phyloP scores from a whole-genome alignment of 2,329 filamentous ascomycete genomes.

The Chrysoporthe deuterocubensis region DNA sequence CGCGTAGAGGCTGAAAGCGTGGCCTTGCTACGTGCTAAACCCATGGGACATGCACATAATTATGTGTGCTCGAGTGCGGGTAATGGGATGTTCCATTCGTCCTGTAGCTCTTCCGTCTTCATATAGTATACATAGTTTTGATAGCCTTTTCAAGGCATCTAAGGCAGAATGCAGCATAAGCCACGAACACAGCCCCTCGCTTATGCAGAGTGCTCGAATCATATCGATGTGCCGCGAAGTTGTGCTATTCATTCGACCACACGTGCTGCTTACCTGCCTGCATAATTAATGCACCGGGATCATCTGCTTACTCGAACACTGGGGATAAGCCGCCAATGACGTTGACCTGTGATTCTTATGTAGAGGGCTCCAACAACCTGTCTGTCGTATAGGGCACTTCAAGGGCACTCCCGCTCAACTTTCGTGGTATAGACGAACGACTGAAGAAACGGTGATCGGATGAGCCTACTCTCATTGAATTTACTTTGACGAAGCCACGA shows the following conservation, averaged over 20 bases:
- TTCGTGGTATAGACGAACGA: no score
- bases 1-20: background rate
- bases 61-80: background rate
- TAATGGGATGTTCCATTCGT: background rate
- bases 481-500: no score
- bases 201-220: background rate
- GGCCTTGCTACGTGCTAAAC: background rate
- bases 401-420: no score
- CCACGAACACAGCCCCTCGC: background rate
- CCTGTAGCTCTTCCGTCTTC: background rate
- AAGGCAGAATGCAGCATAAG: background rate
- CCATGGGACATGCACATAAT: background rate
- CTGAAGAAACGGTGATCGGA: no score
- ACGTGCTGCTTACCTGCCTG: background rate
- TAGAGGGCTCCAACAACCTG: no score
- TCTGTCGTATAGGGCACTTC: no score
- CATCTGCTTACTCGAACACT: background rate
- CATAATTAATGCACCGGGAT: background rate
- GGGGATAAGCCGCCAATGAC: background rate
- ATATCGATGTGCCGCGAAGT: no score
- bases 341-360: no score
- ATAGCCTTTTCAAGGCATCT: background rate
- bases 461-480: no score
- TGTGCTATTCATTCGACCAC: background rate
- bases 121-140: background rate